phyloP scores from a whole-genome alignment of 2,329 filamentous ascomycete genomes.

The Sarocladium kiliense region DNA sequence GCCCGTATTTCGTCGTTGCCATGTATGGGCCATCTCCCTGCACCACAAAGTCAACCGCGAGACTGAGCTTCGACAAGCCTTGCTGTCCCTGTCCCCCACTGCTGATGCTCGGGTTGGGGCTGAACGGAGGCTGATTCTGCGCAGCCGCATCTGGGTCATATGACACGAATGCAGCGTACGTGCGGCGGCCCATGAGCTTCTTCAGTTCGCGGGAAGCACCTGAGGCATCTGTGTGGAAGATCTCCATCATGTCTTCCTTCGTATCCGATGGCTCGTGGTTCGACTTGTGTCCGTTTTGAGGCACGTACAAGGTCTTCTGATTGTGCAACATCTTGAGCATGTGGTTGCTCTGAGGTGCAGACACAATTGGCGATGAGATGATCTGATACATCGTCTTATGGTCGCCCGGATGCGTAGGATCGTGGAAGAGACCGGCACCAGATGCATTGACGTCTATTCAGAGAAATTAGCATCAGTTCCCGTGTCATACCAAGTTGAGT shows the following conservation, averaged over 20 bases:
- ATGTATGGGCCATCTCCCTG: conserved; percentile 82
- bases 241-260: conserved; percentile 99
- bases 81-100: conserved; percentile 28
- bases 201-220: conserved; percentile 79
- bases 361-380: conserved; percentile 88
- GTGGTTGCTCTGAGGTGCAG: conserved; percentile 77
- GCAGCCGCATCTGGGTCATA: conserved; percentile 79
- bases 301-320: conserved; percentile 87
- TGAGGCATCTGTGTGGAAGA: conserved; percentile 90
- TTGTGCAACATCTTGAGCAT: conserved; percentile 93
- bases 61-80: conserved; percentile 63
- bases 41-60: conserved; percentile 95
- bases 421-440: conserved; percentile 89
- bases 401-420: conserved; percentile 83
- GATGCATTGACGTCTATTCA: conserved; percentile 73
- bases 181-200: conserved; percentile 87
- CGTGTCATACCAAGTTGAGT: conserved; percentile 2
- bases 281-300: conserved; percentile 75
- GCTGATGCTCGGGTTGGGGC: conserved; percentile 28
- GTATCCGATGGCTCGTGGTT: conserved; percentile 77
- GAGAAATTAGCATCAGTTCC: conserved; percentile 17
- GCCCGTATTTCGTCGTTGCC: conserved; percentile 89
- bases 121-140: conserved; percentile 29
- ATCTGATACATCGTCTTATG: conserved; percentile 99
- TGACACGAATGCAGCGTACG: conserved; percentile 89